Percentiles rank a stretch among this genome's conserved stretches.
These are phyloP conservation scores for Sutorius eximius DNA, from an alignment of 1,284 basidiomycete species.

Conservation along the genomic window DNA sequence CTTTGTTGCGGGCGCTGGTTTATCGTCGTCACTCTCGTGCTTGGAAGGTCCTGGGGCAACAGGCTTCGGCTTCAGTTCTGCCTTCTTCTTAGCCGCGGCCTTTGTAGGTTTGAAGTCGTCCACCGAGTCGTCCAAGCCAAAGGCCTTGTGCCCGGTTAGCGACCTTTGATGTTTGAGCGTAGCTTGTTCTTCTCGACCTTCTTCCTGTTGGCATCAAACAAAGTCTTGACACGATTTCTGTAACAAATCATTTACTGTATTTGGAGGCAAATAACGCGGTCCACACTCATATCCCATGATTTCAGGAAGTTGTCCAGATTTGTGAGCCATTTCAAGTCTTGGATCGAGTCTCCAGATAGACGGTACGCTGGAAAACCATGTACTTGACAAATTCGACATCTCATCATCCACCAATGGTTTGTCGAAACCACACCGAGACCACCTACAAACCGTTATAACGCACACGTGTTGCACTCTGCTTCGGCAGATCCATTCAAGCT, in stretches of 20 bases:
- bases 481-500: conserved; percentile 93
- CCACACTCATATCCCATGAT: too few species aligned
- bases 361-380: conserved; percentile 45
- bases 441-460: conserved; percentile 90
- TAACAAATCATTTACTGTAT: too few species aligned
- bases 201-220: conserved; percentile 59
- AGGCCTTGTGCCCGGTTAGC: conserved; percentile 46
- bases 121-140: conserved; percentile 56
- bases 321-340: conserved; percentile 80
- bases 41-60: conserved; percentile 21
- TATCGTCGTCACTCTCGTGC: conserved; percentile 34
- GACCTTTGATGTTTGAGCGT: conserved; percentile 74
- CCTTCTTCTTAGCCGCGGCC: conserved; percentile 46
- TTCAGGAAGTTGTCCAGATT: conserved; percentile 52
- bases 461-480: conserved; percentile 85
- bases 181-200: conserved; percentile 75
- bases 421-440: conserved; percentile 79
- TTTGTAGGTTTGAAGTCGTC: conserved; percentile 79
- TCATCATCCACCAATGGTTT: conserved; percentile 45
- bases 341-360: conserved; percentile 81
- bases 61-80: conserved; percentile 33
- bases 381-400: conserved; percentile 4
- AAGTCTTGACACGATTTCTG: too few species aligned
- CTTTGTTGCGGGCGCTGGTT: conserved; percentile 12
- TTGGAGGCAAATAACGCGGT: too few species aligned